A percentile compares a stretch with the other conserved stretches of the same genome.
Evolutionary conservation across 1,139 yeast species (phyloP).

Genomic region (Sugiyamaella neomexicana): DNA sequence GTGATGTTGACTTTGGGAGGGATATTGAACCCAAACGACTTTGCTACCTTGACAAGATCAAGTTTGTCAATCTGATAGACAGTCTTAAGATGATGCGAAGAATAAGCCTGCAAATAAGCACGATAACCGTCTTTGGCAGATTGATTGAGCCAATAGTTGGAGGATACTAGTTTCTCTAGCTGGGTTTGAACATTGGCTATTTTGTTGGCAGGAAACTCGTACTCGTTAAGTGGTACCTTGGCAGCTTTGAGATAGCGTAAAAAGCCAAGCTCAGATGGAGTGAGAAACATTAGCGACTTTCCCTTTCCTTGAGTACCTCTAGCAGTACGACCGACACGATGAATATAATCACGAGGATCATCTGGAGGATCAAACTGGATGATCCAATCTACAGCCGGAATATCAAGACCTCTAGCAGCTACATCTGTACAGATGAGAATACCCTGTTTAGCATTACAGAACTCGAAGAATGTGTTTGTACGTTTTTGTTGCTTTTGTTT

Average conservation of each 20-base stretch:
- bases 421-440: slow-evolving; percentile 93
- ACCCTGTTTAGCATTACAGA: slow-evolving; percentile 95
- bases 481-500: slow-evolving; percentile 98
- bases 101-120: slow-evolving; percentile 93
- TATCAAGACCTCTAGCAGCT: slow-evolving; percentile 97
- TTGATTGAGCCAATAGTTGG: slow-evolving; percentile 91
- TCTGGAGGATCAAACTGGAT: slow-evolving; percentile 98
- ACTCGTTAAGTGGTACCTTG: slow-evolving; percentile 94
- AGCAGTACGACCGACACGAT: slow-evolving; percentile 98
- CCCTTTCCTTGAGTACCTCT: slow-evolving; percentile 93
- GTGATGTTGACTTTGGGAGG: slow-evolving; percentile 98
- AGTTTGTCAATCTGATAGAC: slow-evolving; percentile 94
- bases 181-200: slow-evolving; percentile 96
- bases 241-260: slow-evolving; percentile 93
- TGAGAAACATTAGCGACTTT: slow-evolving; percentile 88
- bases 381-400: slow-evolving; percentile 97
- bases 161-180: slow-evolving; percentile 83
- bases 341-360: slow-evolving; percentile 98
- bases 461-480: slow-evolving; percentile 95
- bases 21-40: slow-evolving; percentile 88
- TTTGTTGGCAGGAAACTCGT: slow-evolving; percentile 89
- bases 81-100: slow-evolving; percentile 92
- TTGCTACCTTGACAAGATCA: slow-evolving; percentile 92
- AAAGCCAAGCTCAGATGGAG: slow-evolving; percentile 93
- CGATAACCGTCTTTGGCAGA: slow-evolving; percentile 97